Evolutionary conservation across 371 early-diverging fungal species (phyloP).

Genomic region (Haplosporangium sp.): DNA sequence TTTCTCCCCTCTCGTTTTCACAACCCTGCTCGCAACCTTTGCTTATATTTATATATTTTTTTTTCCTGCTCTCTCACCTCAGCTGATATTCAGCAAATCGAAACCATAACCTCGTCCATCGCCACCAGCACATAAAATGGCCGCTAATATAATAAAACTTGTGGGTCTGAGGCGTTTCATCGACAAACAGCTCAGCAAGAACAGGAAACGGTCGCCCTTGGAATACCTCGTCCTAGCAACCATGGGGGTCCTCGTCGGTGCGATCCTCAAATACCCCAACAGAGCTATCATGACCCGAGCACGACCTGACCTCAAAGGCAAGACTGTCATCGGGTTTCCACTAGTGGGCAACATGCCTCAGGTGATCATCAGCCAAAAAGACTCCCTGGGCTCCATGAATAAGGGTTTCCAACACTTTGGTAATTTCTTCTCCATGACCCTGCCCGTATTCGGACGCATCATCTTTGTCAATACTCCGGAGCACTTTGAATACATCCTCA

Average conservation of each 20-base stretch:
- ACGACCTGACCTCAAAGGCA: conserved; percentile 41
- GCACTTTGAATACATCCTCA: conserved; percentile 32
- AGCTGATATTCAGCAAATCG: background rate
- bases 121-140: background rate
- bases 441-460: conserved; percentile 35
- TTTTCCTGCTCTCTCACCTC: conserved; percentile 10
- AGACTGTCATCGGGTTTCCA: conserved; percentile 25
- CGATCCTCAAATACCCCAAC: conserved; percentile 42
- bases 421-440: conserved; percentile 24
- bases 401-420: conserved; percentile 19
- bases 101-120: too few relatives aligned
- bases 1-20: background rate
- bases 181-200: conserved; percentile 23
- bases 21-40: background rate
- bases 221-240: conserved; percentile 39
- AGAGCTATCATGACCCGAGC: conserved; percentile 26
- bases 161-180: conserved; percentile 29
- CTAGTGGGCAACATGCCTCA: conserved; percentile 43
- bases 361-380: conserved; percentile 10
- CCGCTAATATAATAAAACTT: conserved; percentile 21
- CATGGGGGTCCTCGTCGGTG: conserved; percentile 29
- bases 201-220: conserved; percentile 22
- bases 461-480: conserved; percentile 40
- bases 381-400: conserved; percentile 14
- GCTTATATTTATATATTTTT: too few relatives aligned